Percentiles rank a stretch among this genome's conserved stretches.
phyloP scores from a whole-genome alignment of 768 basidiomycete genomes.

The Russula vinacea region DNA sequence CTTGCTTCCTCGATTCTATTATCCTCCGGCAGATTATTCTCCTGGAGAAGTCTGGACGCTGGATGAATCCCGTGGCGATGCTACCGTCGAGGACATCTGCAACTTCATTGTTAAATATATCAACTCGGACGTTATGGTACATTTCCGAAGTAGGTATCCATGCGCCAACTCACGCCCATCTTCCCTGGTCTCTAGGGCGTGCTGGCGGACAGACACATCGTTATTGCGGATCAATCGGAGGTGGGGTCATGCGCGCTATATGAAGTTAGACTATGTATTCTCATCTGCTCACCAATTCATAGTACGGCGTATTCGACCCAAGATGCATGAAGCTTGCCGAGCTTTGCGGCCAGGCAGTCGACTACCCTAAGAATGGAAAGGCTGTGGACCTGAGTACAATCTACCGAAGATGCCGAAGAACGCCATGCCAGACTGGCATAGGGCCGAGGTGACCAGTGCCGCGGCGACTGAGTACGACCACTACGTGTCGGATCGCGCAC shows the following conservation, averaged over 20 bases:
- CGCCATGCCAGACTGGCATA: slow-evolving; percentile 6
- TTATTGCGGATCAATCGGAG: slow-evolving; percentile 73
- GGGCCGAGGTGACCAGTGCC: not conserved
- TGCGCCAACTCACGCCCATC: slow-evolving; percentile 22
- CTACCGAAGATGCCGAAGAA: not conserved
- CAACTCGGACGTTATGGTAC: slow-evolving; percentile 72
- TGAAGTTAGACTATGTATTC: no score
- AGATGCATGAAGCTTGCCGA: slow-evolving; percentile 47
- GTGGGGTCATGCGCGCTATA: slow-evolving; percentile 36
- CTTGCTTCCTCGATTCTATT: slow-evolving; percentile 49
- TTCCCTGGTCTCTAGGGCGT: slow-evolving; percentile 48
- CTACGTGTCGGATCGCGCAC: slow-evolving; percentile 7
- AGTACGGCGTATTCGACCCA: slow-evolving; percentile 61
- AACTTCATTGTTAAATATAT: slow-evolving; percentile 83
- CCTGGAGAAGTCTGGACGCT: slow-evolving; percentile 29
- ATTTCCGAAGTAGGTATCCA: no score
- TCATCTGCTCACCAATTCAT: not conserved
- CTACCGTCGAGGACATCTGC: slow-evolving; percentile 66
- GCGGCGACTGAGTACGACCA: not conserved
- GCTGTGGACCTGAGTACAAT: slow-evolving; percentile 40
- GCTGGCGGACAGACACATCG: slow-evolving; percentile 61
- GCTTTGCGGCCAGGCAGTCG: slow-evolving; percentile 66
- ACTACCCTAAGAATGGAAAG: slow-evolving; percentile 75
- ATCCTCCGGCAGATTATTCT: slow-evolving; percentile 23
- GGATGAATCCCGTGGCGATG: slow-evolving; percentile 37